Conservation (phyloP, 306 rosid genomes). For the Benincasa hispida region DNA sequence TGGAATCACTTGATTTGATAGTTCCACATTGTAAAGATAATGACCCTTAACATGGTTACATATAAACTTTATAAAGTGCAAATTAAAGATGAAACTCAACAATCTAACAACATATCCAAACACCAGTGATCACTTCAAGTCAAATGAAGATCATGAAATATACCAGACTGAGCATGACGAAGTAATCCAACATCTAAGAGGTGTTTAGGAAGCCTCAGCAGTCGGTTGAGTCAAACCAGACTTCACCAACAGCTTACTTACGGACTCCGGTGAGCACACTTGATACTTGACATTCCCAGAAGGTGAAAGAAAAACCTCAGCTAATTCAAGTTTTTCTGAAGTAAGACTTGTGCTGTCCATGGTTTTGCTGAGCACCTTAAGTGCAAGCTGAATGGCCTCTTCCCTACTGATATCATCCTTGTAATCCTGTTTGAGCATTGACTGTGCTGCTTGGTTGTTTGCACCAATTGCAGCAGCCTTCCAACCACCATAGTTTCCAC, state of each 20-base stretch:
- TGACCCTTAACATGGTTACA: not conserved
- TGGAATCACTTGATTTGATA: not conserved
- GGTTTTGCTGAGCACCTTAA: slow-evolving; percentile 35
- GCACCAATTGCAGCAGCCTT: slow-evolving; percentile 30
- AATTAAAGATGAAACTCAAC: not conserved
- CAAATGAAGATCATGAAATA: not conserved
- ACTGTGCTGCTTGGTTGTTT: slow-evolving; percentile 31
- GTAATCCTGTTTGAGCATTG: slow-evolving; percentile 28
- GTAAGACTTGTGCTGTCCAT: slow-evolving; percentile 39
- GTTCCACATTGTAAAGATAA: not conserved
- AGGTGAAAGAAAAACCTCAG: slow-evolving; percentile 26
- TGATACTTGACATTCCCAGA: slow-evolving; percentile 30
- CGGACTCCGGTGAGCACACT: slow-evolving; percentile 21
- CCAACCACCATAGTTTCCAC: slow-evolving; percentile 32
- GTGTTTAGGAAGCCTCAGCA: slow-evolving; percentile 15
- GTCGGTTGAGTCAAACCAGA: slow-evolving; percentile 27
- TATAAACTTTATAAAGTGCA: not conserved
- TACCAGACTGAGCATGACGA: not conserved
- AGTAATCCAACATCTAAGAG: not conserved
- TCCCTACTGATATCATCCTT: slow-evolving; percentile 28
- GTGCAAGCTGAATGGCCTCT: slow-evolving; percentile 28
- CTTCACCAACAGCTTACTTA: slow-evolving; percentile 25
- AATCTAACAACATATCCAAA: not conserved
- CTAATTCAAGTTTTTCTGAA: slow-evolving; percentile 33
- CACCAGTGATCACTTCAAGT: not conserved